Evolutionary conservation across 306 rosid species (phyloP), one percentile per base, ranked within the genome.

Genomic region (Hippophae gyantsensis): DNA sequence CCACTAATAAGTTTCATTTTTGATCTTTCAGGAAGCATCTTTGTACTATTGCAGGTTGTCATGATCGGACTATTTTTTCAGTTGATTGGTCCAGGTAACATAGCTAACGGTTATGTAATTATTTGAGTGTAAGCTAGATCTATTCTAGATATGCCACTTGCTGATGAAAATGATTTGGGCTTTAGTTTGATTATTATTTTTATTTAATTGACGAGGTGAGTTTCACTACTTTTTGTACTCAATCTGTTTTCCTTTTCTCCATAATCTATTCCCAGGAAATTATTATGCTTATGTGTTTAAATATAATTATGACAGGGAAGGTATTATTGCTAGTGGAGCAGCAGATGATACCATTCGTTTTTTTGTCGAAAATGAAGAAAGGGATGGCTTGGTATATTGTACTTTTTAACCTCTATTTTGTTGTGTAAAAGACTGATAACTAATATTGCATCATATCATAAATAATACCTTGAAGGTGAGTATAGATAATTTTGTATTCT

Each of bases 41-140:
- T 69, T 84, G 94, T 77, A 88, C 94, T 61, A 89, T 92, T 69
- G 47, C 94, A 10, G 99, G 97, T 64, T 84, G 82, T 80, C 99
- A 92, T 73, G 99, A 86, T 57, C 92, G 99, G 77, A 92, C 99
- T 56, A 72, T 92, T 66, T 92, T 88, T 77, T 88, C 99, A n/a
- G 90, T 84, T 68, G 86, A 92, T 66, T 92, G 99, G 96, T 88
- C 95, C 43, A 88, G 99, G 99, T 92, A 80, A 54, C 68, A 38
- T 47, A 63, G 54, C 26, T 51, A 58, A 56, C 48, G 68, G 64
- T 42, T 54, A 56, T 23, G 11, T 56, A 5, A 11, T 10, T 27
- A 11, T 46, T 56, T 40, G 5, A 26, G 61, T 72, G 9, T 18
- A 6, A 43, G 60, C 14, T 54, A 42, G 52, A 54, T 64, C 18